These are phyloP conservation scores for Colletotrichum sidae DNA, from an alignment of 2,329 filamentous ascomycete species.

Conservation along the genomic window DNA sequence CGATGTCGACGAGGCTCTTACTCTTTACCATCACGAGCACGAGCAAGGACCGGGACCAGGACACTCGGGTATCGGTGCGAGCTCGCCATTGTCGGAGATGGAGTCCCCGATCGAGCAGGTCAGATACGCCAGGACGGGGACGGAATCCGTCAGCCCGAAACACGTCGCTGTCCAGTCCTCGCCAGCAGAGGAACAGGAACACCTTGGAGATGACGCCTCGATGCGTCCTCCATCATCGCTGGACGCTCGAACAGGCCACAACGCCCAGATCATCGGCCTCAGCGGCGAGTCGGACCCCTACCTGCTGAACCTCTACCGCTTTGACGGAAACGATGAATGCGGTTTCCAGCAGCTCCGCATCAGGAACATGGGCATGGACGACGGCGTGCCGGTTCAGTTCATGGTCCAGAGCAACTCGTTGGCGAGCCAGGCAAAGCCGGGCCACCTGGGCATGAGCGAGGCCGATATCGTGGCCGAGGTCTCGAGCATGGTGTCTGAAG, in stretches of 20 bases:
- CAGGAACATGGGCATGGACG: conserved; percentile 21
- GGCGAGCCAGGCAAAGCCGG: conserved; percentile 24
- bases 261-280: conserved; percentile 27
- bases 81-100: conserved; percentile 1
- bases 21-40: too few relatives aligned
- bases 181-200: rapidly evolving
- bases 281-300: conserved; percentile 32
- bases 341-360: conserved; percentile 25
- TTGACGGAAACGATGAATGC: conserved; percentile 27
- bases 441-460: conserved; percentile 1
- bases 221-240: background rate
- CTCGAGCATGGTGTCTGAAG: conserved; percentile 14
- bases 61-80: background rate
- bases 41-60: background rate
- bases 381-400: conserved; percentile 25
- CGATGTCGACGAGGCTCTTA: background rate
- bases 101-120: conserved; percentile 11
- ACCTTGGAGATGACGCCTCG: background rate
- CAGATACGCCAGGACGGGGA: background rate
- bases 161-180: background rate
- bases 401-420: conserved; percentile 28
- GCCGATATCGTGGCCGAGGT: conserved; percentile 13
- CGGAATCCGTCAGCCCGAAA: background rate
- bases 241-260: conserved; percentile 16
- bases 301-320: conserved; percentile 20